A percentile compares a stretch with the other conserved stretches of the same genome.
phyloP scores from a whole-genome alignment of 2,329 filamentous ascomycete genomes.

The Fusarium proliferatum region DNA sequence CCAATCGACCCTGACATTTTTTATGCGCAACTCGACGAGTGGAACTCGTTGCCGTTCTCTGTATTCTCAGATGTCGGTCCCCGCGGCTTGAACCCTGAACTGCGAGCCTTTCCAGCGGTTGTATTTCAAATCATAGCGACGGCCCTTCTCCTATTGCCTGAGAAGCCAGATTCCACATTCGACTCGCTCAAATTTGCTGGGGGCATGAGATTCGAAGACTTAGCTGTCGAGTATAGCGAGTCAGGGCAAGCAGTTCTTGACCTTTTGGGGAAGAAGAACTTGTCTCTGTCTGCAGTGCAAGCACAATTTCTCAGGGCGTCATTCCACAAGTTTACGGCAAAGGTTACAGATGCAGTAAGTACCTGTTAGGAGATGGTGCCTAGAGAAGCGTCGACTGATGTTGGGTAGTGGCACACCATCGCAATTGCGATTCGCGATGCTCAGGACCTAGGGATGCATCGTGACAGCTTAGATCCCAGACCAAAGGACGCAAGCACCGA shows the following conservation, averaged over 20 bases:
- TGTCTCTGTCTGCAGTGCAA: slow-evolving; percentile 67
- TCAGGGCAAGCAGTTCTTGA: slow-evolving; percentile 64
- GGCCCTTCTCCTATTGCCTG: slow-evolving; percentile 63
- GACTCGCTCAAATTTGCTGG: slow-evolving; percentile 68
- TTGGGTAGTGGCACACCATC: slow-evolving; percentile 64
- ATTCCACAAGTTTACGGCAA: slow-evolving; percentile 69
- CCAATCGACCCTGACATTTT: slow-evolving; percentile 66
- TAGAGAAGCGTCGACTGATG: not conserved
- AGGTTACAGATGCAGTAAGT: slow-evolving; percentile 66
- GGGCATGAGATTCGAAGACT: slow-evolving; percentile 69
- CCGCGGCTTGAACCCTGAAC: slow-evolving; percentile 60
- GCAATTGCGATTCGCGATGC: slow-evolving; percentile 69
- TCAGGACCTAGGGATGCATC: slow-evolving; percentile 71
- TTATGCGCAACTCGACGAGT: slow-evolving; percentile 61
- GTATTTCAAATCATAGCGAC: slow-evolving; percentile 69
- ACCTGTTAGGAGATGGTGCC: not conserved
- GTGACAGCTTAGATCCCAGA: slow-evolving; percentile 63
- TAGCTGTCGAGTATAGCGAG: slow-evolving; percentile 71
- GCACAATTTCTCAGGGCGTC: slow-evolving; percentile 66
- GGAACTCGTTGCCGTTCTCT: slow-evolving; percentile 65
- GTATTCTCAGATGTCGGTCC: slow-evolving; percentile 62
- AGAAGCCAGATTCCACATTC: slow-evolving; percentile 60
- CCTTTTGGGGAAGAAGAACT: slow-evolving; percentile 66
- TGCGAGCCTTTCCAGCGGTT: slow-evolving; percentile 68
- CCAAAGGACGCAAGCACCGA: slow-evolving; percentile 59